Evolutionary conservation across 2,329 filamentous ascomycete species (phyloP).

Genomic region (Chalaropsis thielavioides): DNA sequence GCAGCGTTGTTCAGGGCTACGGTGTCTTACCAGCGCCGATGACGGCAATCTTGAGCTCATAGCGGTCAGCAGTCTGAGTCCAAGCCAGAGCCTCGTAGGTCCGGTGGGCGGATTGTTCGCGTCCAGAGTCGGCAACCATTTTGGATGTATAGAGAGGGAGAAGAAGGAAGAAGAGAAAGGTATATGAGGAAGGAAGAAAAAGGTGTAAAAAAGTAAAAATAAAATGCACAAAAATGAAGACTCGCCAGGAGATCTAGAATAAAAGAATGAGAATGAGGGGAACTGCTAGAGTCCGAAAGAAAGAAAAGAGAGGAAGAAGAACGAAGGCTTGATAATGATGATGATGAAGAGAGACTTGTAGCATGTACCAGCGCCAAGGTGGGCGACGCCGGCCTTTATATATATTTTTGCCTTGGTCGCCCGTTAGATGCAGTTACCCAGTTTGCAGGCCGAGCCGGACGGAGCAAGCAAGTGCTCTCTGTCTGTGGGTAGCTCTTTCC

Average conservation of each 20-base stretch:
- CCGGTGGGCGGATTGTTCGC: constrained; percentile 10
- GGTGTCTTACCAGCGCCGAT: constrained; percentile 33
- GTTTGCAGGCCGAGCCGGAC: neutral
- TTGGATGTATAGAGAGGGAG: neutral
- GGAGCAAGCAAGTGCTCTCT: neutral
- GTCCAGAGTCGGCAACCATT: constrained; percentile 16
- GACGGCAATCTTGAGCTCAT: constrained; percentile 33
- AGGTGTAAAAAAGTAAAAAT: neutral
- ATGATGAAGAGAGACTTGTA: neutral
- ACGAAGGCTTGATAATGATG: neutral
- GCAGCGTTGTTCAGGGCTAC: neutral
- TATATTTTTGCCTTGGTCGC: neutral
- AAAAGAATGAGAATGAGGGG: neutral
- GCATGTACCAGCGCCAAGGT: neutral
- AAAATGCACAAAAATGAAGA: neutral
- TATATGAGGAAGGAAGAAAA: neutral
- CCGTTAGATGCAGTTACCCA: neutral
- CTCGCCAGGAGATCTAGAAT: constrained; percentile 1
- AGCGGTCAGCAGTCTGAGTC: constrained; percentile 1
- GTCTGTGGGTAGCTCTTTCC: neutral
- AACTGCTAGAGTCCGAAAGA: neutral
- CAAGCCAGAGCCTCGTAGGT: constrained; percentile 8
- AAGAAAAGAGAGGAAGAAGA: neutral
- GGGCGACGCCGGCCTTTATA: neutral
- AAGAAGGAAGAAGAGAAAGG: neutral